A percentile compares a stretch with the other conserved stretches of the same genome.
phyloP scores from a whole-genome alignment of 2,329 filamentous ascomycete genomes.

The Fusarium sacchari region DNA sequence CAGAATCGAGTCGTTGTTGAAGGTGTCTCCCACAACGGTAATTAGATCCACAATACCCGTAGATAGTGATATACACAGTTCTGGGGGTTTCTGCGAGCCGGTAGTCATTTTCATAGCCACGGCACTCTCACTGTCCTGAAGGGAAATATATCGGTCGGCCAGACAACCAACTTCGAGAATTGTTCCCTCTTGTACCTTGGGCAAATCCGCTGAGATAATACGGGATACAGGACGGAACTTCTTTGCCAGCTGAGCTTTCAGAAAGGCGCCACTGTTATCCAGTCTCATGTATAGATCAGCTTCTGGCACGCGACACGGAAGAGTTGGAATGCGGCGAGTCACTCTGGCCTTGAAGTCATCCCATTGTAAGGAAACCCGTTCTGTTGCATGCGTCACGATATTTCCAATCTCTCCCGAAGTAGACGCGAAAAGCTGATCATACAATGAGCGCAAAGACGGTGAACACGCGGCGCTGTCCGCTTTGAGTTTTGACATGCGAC shows the following conservation, averaged over 20 bases:
- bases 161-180: not conserved
- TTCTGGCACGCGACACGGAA: conserved; percentile 52
- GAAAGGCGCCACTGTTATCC: conserved; percentile 49
- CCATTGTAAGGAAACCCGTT: conserved; percentile 51
- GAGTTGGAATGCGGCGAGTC: conserved; percentile 51
- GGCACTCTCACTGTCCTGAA: fast-evolving
- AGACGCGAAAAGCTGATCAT: conserved; percentile 5
- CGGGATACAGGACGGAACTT: conserved; percentile 39
- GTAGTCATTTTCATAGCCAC: not conserved
- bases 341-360: conserved; percentile 50
- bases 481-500: conserved; percentile 68
- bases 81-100: not conserved
- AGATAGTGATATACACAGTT: not conserved
- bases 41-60: not conserved
- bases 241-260: not conserved
- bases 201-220: fast-evolving
- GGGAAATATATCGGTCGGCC: not conserved
- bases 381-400: conserved; percentile 22
- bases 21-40: conserved; percentile 26
- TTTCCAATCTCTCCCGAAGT: not conserved
- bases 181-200: not conserved
- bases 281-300: conserved; percentile 51
- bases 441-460: not conserved
- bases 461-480: conserved; percentile 1
- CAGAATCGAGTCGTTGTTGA: conserved; percentile 47